Conservation (phyloP, 768 basidiomycete species). For the Mycena filopes region DNA sequence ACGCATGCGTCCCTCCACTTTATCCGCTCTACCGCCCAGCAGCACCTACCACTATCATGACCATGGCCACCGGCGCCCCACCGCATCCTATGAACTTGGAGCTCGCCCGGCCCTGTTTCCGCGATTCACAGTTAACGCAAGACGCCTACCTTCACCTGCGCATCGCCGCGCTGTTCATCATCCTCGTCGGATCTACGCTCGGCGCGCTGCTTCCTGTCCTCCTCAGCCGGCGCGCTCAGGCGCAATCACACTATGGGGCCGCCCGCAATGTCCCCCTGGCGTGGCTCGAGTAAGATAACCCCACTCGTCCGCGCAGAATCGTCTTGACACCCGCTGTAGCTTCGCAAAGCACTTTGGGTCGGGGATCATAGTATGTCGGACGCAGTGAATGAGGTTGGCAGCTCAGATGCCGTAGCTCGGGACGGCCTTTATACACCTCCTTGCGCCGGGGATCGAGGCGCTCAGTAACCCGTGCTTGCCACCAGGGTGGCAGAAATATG, state of each 20-base stretch:
- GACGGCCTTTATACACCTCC: conserved; percentile 76
- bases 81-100: background rate
- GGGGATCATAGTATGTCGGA: conserved; percentile 77
- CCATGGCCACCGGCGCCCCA: background rate
- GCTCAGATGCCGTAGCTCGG: conserved; percentile 76
- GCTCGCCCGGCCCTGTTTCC: background rate
- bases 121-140: background rate
- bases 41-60: background rate
- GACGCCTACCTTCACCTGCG: conserved; percentile 54
- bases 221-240: conserved; percentile 1
- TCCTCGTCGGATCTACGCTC: conserved; percentile 65
- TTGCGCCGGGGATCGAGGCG: conserved; percentile 78
- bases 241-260: background rate
- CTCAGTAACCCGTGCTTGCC: conserved; percentile 77
- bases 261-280: conserved; percentile 41
- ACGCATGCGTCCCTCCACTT: background rate
- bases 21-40: background rate
- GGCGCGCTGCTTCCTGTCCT: conserved; percentile 82
- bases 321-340: conserved; percentile 44
- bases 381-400: conserved; percentile 10
- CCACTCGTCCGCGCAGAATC: background rate
- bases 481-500: conserved; percentile 78
- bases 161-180: conserved; percentile 80
- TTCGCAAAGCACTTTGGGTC: conserved; percentile 94
- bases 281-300: conserved; percentile 72